A percentile compares a stretch with the other conserved stretches of the same genome.
These are phyloP conservation scores for Talaromyces trachyspermus DNA, from an alignment of 495 filamentous ascomycete genomes.

Conservation along the genomic window DNA sequence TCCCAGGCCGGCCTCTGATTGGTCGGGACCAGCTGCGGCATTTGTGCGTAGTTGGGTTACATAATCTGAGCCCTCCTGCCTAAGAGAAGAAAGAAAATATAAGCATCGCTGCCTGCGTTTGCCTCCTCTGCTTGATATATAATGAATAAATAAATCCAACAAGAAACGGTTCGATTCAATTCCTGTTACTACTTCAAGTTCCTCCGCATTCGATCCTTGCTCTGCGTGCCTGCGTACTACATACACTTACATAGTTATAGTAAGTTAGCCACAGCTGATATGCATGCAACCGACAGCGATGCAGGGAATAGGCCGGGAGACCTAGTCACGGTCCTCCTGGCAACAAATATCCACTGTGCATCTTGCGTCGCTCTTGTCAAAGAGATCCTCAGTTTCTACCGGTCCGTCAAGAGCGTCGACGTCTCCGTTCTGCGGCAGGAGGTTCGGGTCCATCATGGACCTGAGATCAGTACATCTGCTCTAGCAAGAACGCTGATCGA, in stretches of 20 bases:
- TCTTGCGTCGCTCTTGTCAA: constrained; percentile 46
- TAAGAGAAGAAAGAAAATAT: not conserved
- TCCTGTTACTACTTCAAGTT: no score
- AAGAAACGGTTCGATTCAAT: no score
- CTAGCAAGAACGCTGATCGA: constrained; percentile 37
- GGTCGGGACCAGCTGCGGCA: constrained; percentile 20
- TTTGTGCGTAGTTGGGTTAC: constrained; percentile 32
- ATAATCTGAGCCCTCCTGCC: constrained; percentile 7
- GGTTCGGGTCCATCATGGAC: constrained; percentile 33
- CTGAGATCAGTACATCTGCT: constrained; percentile 18
- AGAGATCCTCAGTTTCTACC: constrained; percentile 29
- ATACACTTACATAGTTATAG: no score
- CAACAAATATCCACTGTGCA: constrained; percentile 46
- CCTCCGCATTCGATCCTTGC: no score
- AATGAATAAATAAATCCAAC: constrained; percentile 11
- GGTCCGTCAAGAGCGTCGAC: constrained; percentile 28
- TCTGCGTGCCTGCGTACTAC: no score
- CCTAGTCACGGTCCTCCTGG: constrained; percentile 33
- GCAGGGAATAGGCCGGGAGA: no score
- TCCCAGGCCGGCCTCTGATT: not conserved
- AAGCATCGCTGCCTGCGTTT: constrained; percentile 2
- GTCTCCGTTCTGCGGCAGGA: constrained; percentile 39
- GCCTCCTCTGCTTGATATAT: constrained; percentile 2
- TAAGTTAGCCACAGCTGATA: no score
- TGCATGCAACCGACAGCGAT: no score